These are phyloP conservation scores for Quercus engelmannii DNA, from an alignment of 306 rosid genomes.

Conservation along the genomic window DNA sequence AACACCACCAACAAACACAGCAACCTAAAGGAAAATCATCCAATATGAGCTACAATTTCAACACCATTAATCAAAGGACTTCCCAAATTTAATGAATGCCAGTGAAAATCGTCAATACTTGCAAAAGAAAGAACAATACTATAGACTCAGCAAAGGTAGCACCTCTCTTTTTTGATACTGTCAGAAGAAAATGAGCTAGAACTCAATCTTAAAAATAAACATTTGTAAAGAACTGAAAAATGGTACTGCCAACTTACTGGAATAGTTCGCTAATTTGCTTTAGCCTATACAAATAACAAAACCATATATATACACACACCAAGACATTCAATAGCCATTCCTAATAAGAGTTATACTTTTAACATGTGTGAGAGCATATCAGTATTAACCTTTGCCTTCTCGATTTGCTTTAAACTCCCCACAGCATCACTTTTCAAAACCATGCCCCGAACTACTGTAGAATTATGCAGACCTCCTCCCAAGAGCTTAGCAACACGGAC, in stretches of 20 bases:
- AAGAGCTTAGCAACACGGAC: conserved; percentile 85
- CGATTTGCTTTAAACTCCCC: conserved; percentile 63
- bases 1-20: conserved; percentile 87
- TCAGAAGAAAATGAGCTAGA: background rate
- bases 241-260: too few species aligned
- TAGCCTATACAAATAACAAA: too few species aligned
- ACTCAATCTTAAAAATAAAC: background rate
- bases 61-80: conserved; percentile 2
- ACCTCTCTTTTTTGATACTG: background rate
- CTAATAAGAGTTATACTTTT: too few species aligned
- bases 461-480: conserved; percentile 88
- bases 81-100: background rate
- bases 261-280: too few species aligned
- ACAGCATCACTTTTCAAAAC: conserved; percentile 75
- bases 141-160: background rate
- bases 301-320: too few species aligned
- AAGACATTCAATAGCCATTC: too few species aligned
- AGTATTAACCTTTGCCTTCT: conserved; percentile 72
- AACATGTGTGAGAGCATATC: too few species aligned
- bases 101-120: background rate
- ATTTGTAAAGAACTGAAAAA: background rate
- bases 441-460: conserved; percentile 81
- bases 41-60: conserved; percentile 14
- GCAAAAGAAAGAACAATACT: background rate
- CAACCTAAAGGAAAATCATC: conserved; percentile 51